Evolutionary conservation across 495 filamentous ascomycete genomes (phyloP).

Genomic region (Aspergillus affinis): DNA sequence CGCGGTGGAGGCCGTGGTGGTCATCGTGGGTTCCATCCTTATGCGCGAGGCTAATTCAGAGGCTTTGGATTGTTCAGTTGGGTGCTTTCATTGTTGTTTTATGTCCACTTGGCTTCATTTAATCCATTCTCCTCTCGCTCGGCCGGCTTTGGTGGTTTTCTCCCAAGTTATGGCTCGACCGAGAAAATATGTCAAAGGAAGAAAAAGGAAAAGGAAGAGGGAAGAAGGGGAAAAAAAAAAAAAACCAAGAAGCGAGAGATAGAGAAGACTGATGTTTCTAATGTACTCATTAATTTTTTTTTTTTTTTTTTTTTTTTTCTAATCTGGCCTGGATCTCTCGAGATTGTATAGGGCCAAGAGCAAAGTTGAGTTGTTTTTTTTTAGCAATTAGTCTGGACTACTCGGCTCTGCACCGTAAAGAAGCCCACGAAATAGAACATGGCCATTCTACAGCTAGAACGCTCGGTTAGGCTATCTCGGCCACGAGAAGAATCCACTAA

Average conservation of each 20-base stretch:
- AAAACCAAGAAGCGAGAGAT: no score
- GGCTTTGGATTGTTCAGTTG: neutral
- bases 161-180: no score
- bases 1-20: constrained; percentile 85
- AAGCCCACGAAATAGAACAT: neutral
- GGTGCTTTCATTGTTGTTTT: constrained; percentile 5
- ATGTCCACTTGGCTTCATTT: neutral
- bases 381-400: neutral
- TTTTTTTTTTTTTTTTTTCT: constrained; percentile 1
- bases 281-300: constrained; percentile 18
- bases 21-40: constrained; percentile 78
- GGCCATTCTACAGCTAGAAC: no score
- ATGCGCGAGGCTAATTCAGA: constrained; percentile 46
- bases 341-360: neutral
- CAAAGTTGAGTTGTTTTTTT: neutral
- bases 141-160: neutral
- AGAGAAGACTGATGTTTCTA: constrained; percentile 7
- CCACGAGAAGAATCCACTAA: no score
- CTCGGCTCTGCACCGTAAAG: neutral
- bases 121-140: neutral
- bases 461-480: no score
- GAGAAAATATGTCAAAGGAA: no score
- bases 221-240: no score
- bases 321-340: neutral
- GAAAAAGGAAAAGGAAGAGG: no score